These are phyloP conservation scores for Phoma herbarum DNA, from an alignment of 2,329 filamentous ascomycete species.

Conservation along the genomic window DNA sequence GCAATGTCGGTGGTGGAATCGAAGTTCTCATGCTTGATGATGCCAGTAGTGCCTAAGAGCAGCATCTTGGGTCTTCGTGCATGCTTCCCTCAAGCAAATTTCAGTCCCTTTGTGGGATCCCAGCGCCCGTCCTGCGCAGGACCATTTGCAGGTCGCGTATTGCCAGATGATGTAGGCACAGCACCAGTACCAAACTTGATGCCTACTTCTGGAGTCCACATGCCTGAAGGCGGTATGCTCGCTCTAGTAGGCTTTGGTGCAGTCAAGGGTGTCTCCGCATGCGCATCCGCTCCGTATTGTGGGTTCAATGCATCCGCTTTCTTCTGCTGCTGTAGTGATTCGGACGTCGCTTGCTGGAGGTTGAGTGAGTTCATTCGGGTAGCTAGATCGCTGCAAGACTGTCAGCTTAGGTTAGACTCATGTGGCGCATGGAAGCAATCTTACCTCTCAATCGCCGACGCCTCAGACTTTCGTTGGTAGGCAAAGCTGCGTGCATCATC, in stretches of 20 bases:
- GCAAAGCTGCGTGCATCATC: conserved; percentile 83
- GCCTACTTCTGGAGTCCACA: conserved; percentile 83
- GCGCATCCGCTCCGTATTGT: conserved; percentile 61
- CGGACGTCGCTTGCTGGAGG: conserved; percentile 56
- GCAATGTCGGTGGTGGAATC: not conserved
- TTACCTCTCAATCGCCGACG: conserved; percentile 78
- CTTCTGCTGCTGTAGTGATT: conserved; percentile 55
- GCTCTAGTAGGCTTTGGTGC: conserved; percentile 54
- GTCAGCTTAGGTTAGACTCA: conserved; percentile 19
- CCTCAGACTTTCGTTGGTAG: conserved; percentile 81
- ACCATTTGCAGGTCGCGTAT: conserved; percentile 43
- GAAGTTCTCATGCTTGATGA: not conserved
- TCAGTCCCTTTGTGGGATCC: conserved; percentile 52
- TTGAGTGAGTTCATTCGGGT: conserved; percentile 68
- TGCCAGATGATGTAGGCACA: conserved; percentile 42
- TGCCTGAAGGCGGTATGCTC: conserved; percentile 54
- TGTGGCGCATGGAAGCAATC: conserved; percentile 35
- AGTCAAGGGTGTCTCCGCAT: conserved; percentile 65
- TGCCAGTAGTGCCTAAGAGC: not conserved
- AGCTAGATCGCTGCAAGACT: conserved; percentile 60
- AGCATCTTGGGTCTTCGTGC: no score
- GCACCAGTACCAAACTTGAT: conserved; percentile 74
- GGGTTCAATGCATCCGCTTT: conserved; percentile 65
- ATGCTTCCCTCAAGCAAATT: conserved; percentile 46
- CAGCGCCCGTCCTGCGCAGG: conserved; percentile 50